These are phyloP conservation scores for Tulasnella sp. DNA, from an alignment of 768 basidiomycete genomes.

Conservation along the genomic window DNA sequence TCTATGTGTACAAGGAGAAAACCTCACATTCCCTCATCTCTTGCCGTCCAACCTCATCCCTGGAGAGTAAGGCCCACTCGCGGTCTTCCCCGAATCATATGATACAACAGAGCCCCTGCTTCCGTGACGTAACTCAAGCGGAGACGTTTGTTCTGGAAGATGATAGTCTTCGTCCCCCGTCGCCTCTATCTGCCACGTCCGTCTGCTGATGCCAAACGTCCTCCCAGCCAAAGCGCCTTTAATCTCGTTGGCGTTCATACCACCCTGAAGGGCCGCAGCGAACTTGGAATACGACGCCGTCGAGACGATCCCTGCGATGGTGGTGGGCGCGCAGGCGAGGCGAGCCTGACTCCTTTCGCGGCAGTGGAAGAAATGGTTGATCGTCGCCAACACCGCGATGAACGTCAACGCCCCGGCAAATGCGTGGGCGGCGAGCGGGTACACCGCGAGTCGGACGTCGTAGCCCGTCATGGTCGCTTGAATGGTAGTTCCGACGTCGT, in stretches of 20 bases:
- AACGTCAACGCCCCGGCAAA: constrained; percentile 50
- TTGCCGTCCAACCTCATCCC: background rate
- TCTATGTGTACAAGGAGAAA: background rate
- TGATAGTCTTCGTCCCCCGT: background rate
- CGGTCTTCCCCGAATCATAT: background rate
- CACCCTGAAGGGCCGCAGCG: constrained; percentile 11
- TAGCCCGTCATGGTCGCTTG: constrained; percentile 42
- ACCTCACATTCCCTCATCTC: background rate
- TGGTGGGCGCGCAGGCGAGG: constrained; percentile 55
- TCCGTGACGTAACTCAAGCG: background rate
- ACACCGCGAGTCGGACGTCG: constrained; percentile 50
- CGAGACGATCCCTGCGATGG: constrained; percentile 42
- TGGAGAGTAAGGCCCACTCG: background rate
- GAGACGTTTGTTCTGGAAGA: background rate
- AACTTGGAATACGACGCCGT: constrained; percentile 20
- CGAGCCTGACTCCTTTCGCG: constrained; percentile 48
- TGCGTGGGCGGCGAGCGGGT: constrained; percentile 50
- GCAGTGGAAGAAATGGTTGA: constrained; percentile 48
- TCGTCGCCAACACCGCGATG: constrained; percentile 47
- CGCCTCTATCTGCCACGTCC: constrained; percentile 24
- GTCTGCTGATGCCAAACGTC: constrained; percentile 10
- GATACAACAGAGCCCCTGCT: background rate
- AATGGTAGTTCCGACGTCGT: constrained; percentile 41
- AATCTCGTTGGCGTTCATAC: constrained; percentile 12
- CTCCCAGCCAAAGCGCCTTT: background rate